A percentile compares a stretch with the other conserved stretches of the same genome.
Evolutionary conservation across 768 basidiomycete genomes (phyloP).

Genomic region (Grammothele lineata): DNA sequence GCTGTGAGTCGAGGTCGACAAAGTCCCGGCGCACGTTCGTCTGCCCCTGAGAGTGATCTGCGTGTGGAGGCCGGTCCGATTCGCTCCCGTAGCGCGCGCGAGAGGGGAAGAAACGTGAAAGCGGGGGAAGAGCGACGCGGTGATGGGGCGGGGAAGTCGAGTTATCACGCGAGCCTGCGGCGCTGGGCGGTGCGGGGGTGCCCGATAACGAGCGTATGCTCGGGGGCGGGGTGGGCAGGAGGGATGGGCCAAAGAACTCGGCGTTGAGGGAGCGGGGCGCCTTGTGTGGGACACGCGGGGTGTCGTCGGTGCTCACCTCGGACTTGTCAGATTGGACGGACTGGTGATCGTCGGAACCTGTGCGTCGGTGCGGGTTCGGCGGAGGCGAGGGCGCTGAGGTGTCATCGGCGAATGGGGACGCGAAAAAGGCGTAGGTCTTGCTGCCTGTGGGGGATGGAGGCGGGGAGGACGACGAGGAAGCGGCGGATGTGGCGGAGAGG

Average conservation of each 20-base stretch:
- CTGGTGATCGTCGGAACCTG: slow-evolving; percentile 13
- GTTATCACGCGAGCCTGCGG: slow-evolving; percentile 17
- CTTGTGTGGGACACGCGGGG: slow-evolving; percentile 17
- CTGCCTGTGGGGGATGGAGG: slow-evolving; percentile 25
- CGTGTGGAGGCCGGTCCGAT: slow-evolving; percentile 15
- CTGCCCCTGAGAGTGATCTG: slow-evolving; percentile 9
- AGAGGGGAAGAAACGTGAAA: slow-evolving; percentile 35
- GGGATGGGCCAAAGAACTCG: slow-evolving; percentile 21
- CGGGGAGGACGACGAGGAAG: slow-evolving; percentile 16
- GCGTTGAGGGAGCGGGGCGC: slow-evolving; percentile 23
- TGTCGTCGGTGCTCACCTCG: slow-evolving; percentile 16
- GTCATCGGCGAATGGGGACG: slow-evolving; percentile 43
- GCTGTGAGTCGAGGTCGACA: slow-evolving; percentile 10
- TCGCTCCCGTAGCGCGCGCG: slow-evolving; percentile 32
- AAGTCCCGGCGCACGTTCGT: slow-evolving; percentile 17
- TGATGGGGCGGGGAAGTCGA: slow-evolving; percentile 19
- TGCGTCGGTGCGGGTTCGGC: slow-evolving; percentile 16
- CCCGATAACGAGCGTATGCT: slow-evolving; percentile 23
- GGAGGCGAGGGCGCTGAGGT: slow-evolving; percentile 45
- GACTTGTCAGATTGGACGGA: slow-evolving; percentile 11
- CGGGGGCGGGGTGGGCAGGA: slow-evolving; percentile 20
- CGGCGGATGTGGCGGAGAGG: slow-evolving; percentile 22
- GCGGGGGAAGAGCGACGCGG: slow-evolving; percentile 27
- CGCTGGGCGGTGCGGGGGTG: neutral
- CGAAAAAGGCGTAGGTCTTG: slow-evolving; percentile 31